Evolutionary conservation across 202 grass and related monocot species (phyloP).

Genomic region (Elaeis oleifera): DNA sequence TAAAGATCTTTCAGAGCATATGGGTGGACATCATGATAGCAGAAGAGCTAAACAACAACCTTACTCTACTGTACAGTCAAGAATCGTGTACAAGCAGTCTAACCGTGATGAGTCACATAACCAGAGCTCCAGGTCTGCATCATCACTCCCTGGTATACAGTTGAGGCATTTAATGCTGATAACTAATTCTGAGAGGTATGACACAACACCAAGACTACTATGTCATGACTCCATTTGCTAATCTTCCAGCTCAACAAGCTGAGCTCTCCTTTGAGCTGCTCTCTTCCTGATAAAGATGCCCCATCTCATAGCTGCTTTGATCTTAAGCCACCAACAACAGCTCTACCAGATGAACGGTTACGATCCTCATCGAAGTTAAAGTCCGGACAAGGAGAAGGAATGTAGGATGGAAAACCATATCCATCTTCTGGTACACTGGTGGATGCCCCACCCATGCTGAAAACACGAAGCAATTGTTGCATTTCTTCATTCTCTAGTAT

Average conservation of each 20-base stretch:
- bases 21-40: too few species aligned
- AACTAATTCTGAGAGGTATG: too few species aligned
- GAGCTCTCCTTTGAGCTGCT: slow-evolving; percentile 29
- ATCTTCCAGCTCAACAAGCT: slow-evolving; percentile 12
- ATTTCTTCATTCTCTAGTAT: slow-evolving; percentile 59
- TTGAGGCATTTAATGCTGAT: too few species aligned
- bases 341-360: slow-evolving; percentile 43
- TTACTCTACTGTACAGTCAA: too few species aligned
- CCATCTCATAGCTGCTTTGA: slow-evolving; percentile 76
- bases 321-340: slow-evolving; percentile 79
- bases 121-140: too few species aligned
- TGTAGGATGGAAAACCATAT: slow-evolving; percentile 32
- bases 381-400: slow-evolving; percentile 41
- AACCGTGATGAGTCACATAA: too few species aligned
- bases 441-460: slow-evolving; percentile 48
- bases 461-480: slow-evolving; percentile 61
- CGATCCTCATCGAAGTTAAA: slow-evolving; percentile 29
- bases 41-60: too few species aligned
- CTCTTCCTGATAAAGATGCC: slow-evolving; percentile 71
- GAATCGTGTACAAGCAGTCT: too few species aligned
- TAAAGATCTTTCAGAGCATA: too few species aligned
- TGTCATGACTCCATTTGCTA: not conserved
- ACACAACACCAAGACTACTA: too few species aligned
- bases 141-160: too few species aligned
- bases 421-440: slow-evolving; percentile 34